Base-by-base conservation (phyloP, 1,139 yeast genomes). In the Yamadazyma buinensis region DNA sequence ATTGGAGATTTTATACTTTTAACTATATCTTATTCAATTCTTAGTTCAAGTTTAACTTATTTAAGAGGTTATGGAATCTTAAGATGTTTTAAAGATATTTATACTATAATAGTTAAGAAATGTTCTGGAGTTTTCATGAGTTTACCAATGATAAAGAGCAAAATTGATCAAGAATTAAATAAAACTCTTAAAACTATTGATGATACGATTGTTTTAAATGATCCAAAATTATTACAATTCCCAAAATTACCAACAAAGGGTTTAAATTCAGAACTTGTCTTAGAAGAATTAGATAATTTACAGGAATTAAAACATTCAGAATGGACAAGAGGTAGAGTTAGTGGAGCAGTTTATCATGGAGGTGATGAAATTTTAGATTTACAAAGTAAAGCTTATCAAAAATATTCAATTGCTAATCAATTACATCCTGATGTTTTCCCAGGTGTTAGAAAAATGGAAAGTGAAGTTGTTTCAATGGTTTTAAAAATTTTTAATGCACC, bases 261-360 rank as follows among this genome's bases (percentile, higher is more conserved):
- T 0, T 52, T 84, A 40, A 29, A 68, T 1, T 58, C 63, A n/a
- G 57, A 51, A 0, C 54, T 55, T 11, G 68, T 86, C 3, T 34
- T 67, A 15, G 47, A 50, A 1, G 78, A 79, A 43, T 60, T 87
- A 42, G 72, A 74, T 29, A 59, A 60, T 21, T 57, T 75, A 17
- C 65, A 72, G 23, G 50, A 54, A 15, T 59, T 84, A 49, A 72
- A 79, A 39, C 90, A 83, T 44, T 69, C 88, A 1, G 82, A 80
- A 39, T 90, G 96, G 96, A 72, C 77, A 51, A 68, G 71, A 32
- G 98, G 98, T 7, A 72, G 79, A 43, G 86, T 90, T 1, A 84
- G 95, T 22, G 98, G 98, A 11, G 97, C 97, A 0, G 97, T 92
- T 7, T 92, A 92, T 51, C 97, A 92, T 51, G 97, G 97, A 23